Percentiles rank a stretch among this genome's conserved stretches.
Conservation (phyloP, 1,284 basidiomycete genomes). For the Pulveroboletus sp. region DNA sequence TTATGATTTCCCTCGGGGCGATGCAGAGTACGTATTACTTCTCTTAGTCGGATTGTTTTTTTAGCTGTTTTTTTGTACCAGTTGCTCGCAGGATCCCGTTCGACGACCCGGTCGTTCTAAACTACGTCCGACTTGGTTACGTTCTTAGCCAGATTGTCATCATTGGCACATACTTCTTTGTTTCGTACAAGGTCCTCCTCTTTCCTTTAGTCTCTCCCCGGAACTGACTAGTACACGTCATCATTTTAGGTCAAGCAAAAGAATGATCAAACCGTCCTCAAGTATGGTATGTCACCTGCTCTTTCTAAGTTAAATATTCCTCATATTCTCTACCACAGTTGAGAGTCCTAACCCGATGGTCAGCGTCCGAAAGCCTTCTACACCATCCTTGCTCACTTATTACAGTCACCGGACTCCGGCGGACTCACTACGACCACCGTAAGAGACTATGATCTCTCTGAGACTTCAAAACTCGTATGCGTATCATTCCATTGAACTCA, state of each 20-base stretch:
- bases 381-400: conserved; percentile 2
- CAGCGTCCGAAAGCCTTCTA: conserved; percentile 18
- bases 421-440: conserved; percentile 91
- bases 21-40: conserved; percentile 71
- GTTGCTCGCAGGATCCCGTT: conserved; percentile 92
- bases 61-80: conserved; percentile 32
- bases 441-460: conserved; percentile 88
- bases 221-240: conserved; percentile 23
- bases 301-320: not conserved
- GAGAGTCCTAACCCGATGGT: conserved; percentile 66
- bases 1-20: conserved; percentile 84
- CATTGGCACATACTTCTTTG: conserved; percentile 75
- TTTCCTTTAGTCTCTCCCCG: not conserved
- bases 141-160: conserved; percentile 72
- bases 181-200: conserved; percentile 61
- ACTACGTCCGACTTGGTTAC: conserved; percentile 85
- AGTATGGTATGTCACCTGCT: conserved; percentile 69
- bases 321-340: conserved; percentile 41
- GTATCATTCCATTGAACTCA: not conserved
- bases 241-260: conserved; percentile 81
- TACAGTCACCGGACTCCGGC: conserved; percentile 69
- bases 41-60: not conserved
- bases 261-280: conserved; percentile 94
- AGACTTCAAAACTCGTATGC: conserved; percentile 85
- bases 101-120: conserved; percentile 83